A percentile compares a stretch with the other conserved stretches of the same genome.
phyloP scores from a whole-genome alignment of 208 protist species.

The Kentomonas sorsogonicus region DNA sequence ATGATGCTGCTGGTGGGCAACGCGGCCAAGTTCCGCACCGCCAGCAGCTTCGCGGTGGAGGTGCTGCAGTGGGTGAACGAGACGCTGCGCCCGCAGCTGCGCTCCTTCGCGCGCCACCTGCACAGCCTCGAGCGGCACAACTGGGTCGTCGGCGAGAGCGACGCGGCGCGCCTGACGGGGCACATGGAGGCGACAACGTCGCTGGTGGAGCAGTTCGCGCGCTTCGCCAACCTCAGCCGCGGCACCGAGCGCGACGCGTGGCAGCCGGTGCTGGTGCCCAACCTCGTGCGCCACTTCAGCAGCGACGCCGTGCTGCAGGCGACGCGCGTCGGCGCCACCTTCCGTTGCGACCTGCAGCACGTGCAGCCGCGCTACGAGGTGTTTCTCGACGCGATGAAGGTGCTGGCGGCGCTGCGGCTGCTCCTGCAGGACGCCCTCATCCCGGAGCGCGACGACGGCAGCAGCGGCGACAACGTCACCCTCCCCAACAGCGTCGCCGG shows the following conservation, averaged over 20 bases:
- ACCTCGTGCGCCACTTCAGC: constrained; percentile 48
- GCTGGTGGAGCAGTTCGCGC: constrained; percentile 63
- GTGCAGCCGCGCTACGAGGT: constrained; percentile 50
- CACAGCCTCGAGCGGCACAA: constrained; percentile 43
- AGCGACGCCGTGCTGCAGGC: constrained; percentile 30
- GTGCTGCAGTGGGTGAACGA: constrained; percentile 65
- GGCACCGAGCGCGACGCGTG: constrained; percentile 67
- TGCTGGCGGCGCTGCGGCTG: constrained; percentile 40
- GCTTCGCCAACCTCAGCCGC: constrained; percentile 71
- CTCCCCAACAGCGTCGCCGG: not conserved
- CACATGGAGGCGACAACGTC: constrained; percentile 63
- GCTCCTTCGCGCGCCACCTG: constrained; percentile 54
- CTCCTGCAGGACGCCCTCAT: constrained; percentile 33
- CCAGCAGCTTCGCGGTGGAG: constrained; percentile 67
- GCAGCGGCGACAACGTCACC: constrained; percentile 5
- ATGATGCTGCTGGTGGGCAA: constrained; percentile 77
- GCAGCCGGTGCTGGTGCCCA: constrained; percentile 55
- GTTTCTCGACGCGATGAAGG: constrained; percentile 68
- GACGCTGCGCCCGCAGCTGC: constrained; percentile 68
- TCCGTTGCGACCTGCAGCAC: constrained; percentile 54
- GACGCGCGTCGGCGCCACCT: constrained; percentile 19
- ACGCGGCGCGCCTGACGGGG: constrained; percentile 50
- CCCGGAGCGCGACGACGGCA: constrained; percentile 11
- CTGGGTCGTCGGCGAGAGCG: constrained; percentile 49
- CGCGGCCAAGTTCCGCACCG: constrained; percentile 58